phyloP scores from a whole-genome alignment of 2,329 filamentous ascomycete genomes.

The Coniochaeta ligniaria region DNA sequence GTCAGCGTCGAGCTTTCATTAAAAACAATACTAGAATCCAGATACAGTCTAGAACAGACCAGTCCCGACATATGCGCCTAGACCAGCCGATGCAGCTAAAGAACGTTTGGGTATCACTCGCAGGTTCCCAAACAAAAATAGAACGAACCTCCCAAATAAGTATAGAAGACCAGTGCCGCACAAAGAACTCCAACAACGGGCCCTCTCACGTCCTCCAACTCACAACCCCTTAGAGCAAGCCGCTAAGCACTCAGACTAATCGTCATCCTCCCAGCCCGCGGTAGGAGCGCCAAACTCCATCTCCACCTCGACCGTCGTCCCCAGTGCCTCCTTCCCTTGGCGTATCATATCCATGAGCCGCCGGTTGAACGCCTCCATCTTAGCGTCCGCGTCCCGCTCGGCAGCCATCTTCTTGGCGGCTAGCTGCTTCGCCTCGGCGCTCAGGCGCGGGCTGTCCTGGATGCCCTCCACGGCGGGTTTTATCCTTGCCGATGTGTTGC shows the following conservation, averaged over 20 bases:
- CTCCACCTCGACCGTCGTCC: conserved; percentile 62
- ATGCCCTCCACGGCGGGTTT: background rate
- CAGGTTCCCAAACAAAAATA: background rate
- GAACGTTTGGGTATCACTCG: background rate
- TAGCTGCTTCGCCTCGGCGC: conserved; percentile 64
- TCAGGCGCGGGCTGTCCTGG: conserved; percentile 38
- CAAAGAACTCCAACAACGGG: background rate
- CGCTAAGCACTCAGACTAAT: background rate
- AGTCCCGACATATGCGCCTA: background rate
- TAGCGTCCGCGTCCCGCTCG: conserved; percentile 71
- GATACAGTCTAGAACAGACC: background rate
- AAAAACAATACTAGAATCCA: background rate
- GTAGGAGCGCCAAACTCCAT: conserved; percentile 7
- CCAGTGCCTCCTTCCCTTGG: conserved; percentile 81
- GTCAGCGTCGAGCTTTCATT: background rate
- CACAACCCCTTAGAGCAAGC: background rate
- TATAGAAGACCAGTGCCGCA: background rate
- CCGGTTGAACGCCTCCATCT: conserved; percentile 72
- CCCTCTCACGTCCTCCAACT: background rate
- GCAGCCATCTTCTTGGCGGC: conserved; percentile 65
- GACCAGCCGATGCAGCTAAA: background rate
- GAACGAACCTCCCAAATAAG: background rate
- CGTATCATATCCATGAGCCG: conserved; percentile 80
- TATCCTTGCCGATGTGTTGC: conserved; percentile 21
- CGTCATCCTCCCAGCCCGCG: background rate